These are phyloP conservation scores for Amylostereum areolatum DNA, from an alignment of 1,284 basidiomycete species.

Conservation along the genomic window DNA sequence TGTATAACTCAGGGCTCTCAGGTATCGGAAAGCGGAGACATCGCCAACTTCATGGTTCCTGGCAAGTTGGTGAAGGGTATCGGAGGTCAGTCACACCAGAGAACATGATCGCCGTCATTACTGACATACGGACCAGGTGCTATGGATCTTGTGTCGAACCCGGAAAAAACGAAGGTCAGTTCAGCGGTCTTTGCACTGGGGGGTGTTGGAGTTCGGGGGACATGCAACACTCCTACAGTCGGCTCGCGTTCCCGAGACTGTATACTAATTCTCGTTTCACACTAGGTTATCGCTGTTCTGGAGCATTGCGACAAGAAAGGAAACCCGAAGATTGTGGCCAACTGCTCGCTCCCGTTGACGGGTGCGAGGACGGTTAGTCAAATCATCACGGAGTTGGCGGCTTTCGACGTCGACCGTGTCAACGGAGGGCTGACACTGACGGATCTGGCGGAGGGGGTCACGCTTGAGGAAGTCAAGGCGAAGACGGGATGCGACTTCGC, in stretches of 20 bases:
- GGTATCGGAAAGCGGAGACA: slow-evolving; percentile 88
- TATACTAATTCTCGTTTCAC: too few species aligned
- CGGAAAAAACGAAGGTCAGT: slow-evolving; percentile 86
- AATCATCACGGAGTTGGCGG: slow-evolving; percentile 92
- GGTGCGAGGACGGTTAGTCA: slow-evolving; percentile 83
- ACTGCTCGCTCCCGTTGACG: slow-evolving; percentile 85
- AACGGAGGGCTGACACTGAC: slow-evolving; percentile 71
- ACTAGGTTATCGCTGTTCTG: slow-evolving; percentile 86
- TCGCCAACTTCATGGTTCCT: slow-evolving; percentile 98
- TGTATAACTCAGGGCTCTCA: slow-evolving; percentile 97
- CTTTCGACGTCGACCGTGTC: slow-evolving; percentile 83
- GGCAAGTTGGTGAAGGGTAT: slow-evolving; percentile 86
- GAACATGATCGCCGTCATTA: too few species aligned
- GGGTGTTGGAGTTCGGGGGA: too few species aligned
- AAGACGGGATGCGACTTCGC: slow-evolving; percentile 86
- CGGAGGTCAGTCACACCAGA: too few species aligned
- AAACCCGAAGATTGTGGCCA: slow-evolving; percentile 80
- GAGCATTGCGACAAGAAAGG: slow-evolving; percentile 92
- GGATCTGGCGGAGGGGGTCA: slow-evolving; percentile 81
- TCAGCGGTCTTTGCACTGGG: too few species aligned
- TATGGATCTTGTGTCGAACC: slow-evolving; percentile 95
- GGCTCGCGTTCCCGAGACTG: too few species aligned
- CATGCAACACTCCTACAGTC: too few species aligned
- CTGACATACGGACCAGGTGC: too few species aligned
- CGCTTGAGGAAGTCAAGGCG: slow-evolving; percentile 77